These are phyloP conservation scores for Phaeosphaeria sp. DNA, from an alignment of 2,329 filamentous ascomycete species.

Conservation along the genomic window DNA sequence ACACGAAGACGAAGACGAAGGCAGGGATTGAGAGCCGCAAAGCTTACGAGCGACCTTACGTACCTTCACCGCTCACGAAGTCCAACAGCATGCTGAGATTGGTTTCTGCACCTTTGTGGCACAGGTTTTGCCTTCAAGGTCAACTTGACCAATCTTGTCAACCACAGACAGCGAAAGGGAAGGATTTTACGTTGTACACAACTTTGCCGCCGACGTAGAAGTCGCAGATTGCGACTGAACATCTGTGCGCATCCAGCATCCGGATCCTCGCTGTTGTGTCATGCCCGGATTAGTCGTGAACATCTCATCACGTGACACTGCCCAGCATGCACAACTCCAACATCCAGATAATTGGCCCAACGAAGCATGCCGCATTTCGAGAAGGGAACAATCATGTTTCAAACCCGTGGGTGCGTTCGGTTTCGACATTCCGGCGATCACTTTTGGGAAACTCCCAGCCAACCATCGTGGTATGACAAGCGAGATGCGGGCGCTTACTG, in stretches of 20 bases:
- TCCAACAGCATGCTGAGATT: neutral
- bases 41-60: too few species aligned
- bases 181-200: neutral
- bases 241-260: neutral
- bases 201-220: neutral
- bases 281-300: neutral
- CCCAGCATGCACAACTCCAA: neutral
- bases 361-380: conserved; percentile 7
- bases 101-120: neutral
- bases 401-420: conserved; percentile 14
- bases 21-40: neutral
- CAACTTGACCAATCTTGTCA: neutral
- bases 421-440: conserved; percentile 17
- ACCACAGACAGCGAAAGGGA: neutral
- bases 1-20: conserved; percentile 45
- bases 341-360: neutral
- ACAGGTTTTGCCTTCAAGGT: neutral
- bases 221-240: neutral
- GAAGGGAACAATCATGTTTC: conserved; percentile 16
- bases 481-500: conserved; percentile 25
- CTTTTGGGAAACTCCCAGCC: conserved; percentile 13
- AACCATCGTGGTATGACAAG: conserved; percentile 26
- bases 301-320: neutral
- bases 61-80: neutral
- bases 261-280: neutral